A percentile compares a stretch with the other conserved stretches of the same genome.
Conservation (phyloP, 495 filamentous ascomycete genomes). For the Aspergillus haitiensis region DNA sequence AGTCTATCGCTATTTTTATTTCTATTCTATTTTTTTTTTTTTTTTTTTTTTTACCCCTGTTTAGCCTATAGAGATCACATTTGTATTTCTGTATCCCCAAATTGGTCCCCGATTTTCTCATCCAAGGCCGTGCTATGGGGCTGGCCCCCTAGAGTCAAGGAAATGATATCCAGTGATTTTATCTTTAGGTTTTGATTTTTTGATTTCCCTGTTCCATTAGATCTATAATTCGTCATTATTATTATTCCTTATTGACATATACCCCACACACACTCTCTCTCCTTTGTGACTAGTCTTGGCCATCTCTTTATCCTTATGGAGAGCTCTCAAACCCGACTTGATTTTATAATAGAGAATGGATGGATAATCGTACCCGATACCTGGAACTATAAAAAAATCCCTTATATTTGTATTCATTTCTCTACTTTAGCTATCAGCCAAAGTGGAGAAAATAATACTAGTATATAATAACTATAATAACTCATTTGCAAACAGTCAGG, state of each 20-base stretch:
- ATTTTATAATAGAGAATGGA: too few species aligned
- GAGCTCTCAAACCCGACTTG: too few species aligned
- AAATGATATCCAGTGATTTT: conserved; percentile 1
- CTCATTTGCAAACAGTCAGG: too few species aligned
- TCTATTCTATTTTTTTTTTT: background rate
- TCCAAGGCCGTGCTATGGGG: background rate
- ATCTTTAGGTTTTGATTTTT: background rate
- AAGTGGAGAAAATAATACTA: too few species aligned
- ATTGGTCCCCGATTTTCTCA: background rate
- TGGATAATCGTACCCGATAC: too few species aligned
- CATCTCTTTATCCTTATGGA: too few species aligned
- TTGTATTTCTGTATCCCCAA: background rate
- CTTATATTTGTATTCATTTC: too few species aligned
- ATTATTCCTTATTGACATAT: background rate
- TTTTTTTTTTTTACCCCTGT: background rate
- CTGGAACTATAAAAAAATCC: too few species aligned
- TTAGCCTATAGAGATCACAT: conserved; percentile 14
- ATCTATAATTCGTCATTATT: background rate
- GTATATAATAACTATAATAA: too few species aligned
- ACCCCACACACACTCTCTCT: background rate
- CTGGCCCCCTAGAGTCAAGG: conserved; percentile 16
- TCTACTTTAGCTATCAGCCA: too few species aligned
- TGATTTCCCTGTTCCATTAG: background rate
- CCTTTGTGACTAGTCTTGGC: too few species aligned
- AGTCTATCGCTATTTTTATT: background rate